phyloP scores from a whole-genome alignment of 345 rosid species.

The Iberis pinnata region DNA sequence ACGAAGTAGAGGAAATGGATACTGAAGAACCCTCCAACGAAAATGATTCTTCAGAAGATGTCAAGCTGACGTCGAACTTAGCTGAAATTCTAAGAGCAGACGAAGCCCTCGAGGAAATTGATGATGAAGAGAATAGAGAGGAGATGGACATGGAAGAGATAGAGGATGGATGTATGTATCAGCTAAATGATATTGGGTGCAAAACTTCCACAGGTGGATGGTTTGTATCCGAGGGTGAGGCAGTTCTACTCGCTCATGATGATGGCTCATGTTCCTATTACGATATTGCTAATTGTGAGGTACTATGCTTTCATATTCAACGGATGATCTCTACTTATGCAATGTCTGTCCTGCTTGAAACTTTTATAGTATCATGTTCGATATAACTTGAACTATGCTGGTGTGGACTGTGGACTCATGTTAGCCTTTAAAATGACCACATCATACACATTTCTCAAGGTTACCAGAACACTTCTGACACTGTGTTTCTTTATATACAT shows the following conservation, averaged over 20 bases:
- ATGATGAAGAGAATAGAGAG: constrained; percentile 58
- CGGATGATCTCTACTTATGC: neutral
- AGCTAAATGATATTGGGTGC: constrained; percentile 55
- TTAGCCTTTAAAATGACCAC: too few relatives aligned
- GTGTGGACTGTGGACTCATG: too few relatives aligned
- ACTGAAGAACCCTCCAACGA: constrained; percentile 36
- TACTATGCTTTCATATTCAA: constrained; percentile 20
- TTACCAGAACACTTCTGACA: neutral
- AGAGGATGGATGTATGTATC: constrained; percentile 45
- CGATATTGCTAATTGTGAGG: constrained; percentile 86
- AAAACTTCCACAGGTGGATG: constrained; percentile 83
- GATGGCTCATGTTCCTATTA: constrained; percentile 91
- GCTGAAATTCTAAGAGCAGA: constrained; percentile 57
- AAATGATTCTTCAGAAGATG: constrained; percentile 29
- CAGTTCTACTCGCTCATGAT: constrained; percentile 78
- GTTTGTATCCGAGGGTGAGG: constrained; percentile 98
- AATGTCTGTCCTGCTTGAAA: neutral
- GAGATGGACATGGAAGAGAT: constrained; percentile 41
- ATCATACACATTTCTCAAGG: neutral
- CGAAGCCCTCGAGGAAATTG: constrained; percentile 75
- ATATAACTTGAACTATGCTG: neutral
- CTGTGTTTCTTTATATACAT: neutral
- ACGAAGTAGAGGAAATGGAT: constrained; percentile 57
- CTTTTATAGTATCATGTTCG: neutral
- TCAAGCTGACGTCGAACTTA: constrained; percentile 29